Evolutionary conservation across 73 alveolate species (phyloP).

Genomic region (Strombidium stylifer): DNA sequence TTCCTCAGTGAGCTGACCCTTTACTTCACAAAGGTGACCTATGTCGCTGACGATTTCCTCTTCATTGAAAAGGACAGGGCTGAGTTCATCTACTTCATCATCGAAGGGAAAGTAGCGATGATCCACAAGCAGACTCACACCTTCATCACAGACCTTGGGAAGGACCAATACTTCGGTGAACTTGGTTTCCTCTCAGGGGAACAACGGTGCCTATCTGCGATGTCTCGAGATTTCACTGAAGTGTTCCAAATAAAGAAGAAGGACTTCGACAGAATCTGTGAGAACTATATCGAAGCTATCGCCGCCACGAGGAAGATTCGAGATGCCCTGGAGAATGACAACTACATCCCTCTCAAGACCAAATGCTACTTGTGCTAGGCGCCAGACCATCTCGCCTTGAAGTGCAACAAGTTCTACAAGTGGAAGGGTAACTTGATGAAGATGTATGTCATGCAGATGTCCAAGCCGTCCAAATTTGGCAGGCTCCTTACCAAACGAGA

Average conservation of each 20-base stretch:
- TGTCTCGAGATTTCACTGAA: conserved; percentile 61
- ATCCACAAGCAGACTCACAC: conserved; percentile 53
- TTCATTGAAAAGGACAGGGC: conserved; percentile 62
- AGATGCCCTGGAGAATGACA: no score
- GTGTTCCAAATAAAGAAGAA: conserved; percentile 33
- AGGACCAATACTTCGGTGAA: conserved; percentile 65
- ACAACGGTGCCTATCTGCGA: conserved; percentile 47
- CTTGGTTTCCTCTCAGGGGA: conserved; percentile 48
- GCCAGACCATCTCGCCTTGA: no score
- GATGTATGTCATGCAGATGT: no score
- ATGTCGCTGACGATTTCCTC: conserved; percentile 54
- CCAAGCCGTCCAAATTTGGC: no score
- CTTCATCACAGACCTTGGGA: conserved; percentile 47
- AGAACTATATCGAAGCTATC: no score
- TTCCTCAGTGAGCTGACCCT: conserved; percentile 54
- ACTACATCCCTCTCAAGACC: no score
- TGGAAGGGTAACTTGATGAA: no score
- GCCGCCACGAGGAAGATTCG: no score
- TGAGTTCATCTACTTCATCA: conserved; percentile 59
- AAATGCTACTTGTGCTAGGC: no score
- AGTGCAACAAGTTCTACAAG: no score
- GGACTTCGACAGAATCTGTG: no score
- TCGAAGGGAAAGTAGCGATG: conserved; percentile 61
- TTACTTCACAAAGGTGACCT: conserved; percentile 44
- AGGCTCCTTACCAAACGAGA: no score